Base-by-base conservation (phyloP, 352 stramenopile species). In the Pythium dissotocum region DNA sequence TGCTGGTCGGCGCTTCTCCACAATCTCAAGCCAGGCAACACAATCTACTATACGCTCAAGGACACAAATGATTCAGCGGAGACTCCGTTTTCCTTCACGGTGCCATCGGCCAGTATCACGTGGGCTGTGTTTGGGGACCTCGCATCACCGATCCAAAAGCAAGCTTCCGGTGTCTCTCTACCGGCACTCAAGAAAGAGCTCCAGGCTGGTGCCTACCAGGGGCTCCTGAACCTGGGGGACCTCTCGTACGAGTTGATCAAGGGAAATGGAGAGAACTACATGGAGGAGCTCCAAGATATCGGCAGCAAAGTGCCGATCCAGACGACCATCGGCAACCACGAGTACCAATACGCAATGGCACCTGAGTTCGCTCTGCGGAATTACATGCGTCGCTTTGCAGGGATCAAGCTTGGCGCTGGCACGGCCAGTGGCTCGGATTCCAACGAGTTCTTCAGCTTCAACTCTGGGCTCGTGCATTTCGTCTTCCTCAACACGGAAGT, bases 71-170 rank as follows among this genome's bases (percentile, higher is more conserved):
- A 63, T 48, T 24, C 53, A 16, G 26, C 48, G 13, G 26, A 42
- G 44, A 38, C 52, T 6, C 57, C 72, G 1, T 69, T 75, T 59
- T 87, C 76, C 69, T 90, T 90, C 57, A 83, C 77, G n/a, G 71
- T 82, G 13, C 77, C 82, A 0, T 58, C 57, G 4, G 62, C 49
- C 33, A 70, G 73, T 36, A 77, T 87, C 48, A 90, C 84, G 70
- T 93, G 85, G 85, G 85, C 82, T 0, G 80, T 93, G 48, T 93
- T 92, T 72, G 85, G 85, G 4, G 85, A 93, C 48, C 72, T 93
- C 61, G 83, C 79, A 0, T 80, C 82, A 0, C 78, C 80, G 0
- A 70, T 87, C 62, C 76, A 88, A 57, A 78, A 77, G 9, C 70
- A 79, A 6, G 85, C 83, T 4, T 79, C 85, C 16, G 85, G 74